Percentiles rank a stretch among this genome's conserved stretches.
Conservation (phyloP, 1,284 basidiomycete genomes). For the Chondrostereum purpureum region DNA sequence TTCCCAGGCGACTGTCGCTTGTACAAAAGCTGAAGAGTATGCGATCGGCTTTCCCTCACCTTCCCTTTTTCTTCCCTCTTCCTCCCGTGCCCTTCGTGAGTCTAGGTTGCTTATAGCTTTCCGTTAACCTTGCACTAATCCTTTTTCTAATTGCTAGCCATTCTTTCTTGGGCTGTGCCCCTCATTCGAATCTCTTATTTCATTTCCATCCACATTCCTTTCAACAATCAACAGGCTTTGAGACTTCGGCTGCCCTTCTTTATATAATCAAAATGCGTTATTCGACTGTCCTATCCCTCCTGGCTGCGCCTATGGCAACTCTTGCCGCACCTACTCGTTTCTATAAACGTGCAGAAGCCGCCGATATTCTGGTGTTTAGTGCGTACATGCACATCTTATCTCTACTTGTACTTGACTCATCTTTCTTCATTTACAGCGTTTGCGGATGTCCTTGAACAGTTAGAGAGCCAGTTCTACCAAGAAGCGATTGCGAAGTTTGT, state of each 20-base stretch:
- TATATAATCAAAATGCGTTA: constrained; percentile 41
- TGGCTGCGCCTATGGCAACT: constrained; percentile 43
- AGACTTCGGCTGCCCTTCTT: constrained; percentile 32
- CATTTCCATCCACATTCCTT: constrained; percentile 1
- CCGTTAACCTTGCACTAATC: background rate
- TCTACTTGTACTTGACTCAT: constrained; percentile 7
- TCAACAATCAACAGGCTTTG: constrained; percentile 36
- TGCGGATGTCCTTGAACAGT: constrained; percentile 65
- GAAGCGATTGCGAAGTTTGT: constrained; percentile 65
- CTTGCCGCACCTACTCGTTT: constrained; percentile 45
- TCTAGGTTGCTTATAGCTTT: background rate
- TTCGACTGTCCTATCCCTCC: constrained; percentile 35
- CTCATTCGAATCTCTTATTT: background rate
- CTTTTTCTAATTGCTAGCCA: background rate
- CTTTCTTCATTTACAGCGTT: constrained; percentile 44
- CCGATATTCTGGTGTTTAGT: constrained; percentile 56
- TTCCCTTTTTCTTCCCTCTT: background rate
- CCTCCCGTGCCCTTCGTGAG: background rate
- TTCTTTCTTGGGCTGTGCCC: background rate
- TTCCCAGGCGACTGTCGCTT: background rate
- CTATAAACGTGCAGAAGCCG: constrained; percentile 25
- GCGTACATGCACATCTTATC: too few relatives aligned
- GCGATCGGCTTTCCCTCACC: background rate
- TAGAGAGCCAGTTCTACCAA: constrained; percentile 67
- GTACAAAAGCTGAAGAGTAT: background rate